Evolutionary conservation across 257 asterid species (phyloP).

Genomic region (Fraxinus excelsior): DNA sequence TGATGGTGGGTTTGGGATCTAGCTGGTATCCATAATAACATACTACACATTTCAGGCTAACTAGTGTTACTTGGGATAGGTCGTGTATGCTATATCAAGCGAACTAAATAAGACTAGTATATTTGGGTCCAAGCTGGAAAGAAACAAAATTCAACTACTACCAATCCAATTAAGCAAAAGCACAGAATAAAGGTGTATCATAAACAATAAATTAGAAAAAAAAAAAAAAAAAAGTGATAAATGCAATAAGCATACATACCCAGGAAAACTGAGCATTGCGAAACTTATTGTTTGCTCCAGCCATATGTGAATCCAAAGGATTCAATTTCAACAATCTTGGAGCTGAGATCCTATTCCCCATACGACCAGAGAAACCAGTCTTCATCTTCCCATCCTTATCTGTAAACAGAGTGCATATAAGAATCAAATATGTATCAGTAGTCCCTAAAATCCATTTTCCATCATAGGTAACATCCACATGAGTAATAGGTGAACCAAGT

Average conservation of each 20-base stretch:
- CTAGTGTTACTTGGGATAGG: too few species aligned
- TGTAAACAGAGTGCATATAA: constrained; percentile 73
- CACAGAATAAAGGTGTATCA: constrained; percentile 7
- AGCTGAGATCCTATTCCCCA: constrained; percentile 83
- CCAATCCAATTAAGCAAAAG: neutral
- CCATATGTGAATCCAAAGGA: constrained; percentile 83
- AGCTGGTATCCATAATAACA: too few species aligned
- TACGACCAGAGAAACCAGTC: constrained; percentile 90
- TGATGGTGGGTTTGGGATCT: too few species aligned
- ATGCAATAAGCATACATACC: constrained; percentile 53
- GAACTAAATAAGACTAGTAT: neutral
- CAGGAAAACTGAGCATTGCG: constrained; percentile 93
- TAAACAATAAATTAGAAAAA: constrained; percentile 12
- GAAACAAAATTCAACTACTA: neutral
- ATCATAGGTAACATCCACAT: constrained; percentile 92
- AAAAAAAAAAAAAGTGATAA: neutral
- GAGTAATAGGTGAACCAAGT: constrained; percentile 91
- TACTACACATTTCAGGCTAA: too few species aligned
- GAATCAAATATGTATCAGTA: constrained; percentile 77
- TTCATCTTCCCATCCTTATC: constrained; percentile 84
- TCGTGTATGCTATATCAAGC: neutral
- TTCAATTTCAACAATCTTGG: constrained; percentile 85
- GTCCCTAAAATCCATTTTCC: constrained; percentile 98
- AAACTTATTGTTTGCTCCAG: constrained; percentile 76
- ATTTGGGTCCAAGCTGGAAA: neutral